phyloP scores from a whole-genome alignment of 176 grass and related monocot genomes.

The Carex parvula region DNA sequence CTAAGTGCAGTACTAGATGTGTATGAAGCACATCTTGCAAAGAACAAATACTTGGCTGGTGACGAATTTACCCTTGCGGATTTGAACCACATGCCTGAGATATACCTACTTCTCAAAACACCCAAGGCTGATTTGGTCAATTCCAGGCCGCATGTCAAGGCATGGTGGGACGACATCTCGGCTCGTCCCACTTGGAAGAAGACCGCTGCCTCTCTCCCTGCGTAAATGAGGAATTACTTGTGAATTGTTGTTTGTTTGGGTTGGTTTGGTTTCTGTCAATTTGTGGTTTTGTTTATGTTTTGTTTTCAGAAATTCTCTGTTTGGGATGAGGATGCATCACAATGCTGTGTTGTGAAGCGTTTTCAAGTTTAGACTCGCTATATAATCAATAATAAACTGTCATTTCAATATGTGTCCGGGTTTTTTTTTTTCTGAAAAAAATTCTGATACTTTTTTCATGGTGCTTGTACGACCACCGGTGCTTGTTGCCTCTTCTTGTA shows the following conservation, averaged over 20 bases:
- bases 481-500: too few relatives aligned
- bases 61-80: slow-evolving; percentile 66
- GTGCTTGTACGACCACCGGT: too few relatives aligned
- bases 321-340: neutral
- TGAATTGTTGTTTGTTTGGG: neutral
- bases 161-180: slow-evolving; percentile 70
- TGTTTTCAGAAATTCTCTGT: neutral
- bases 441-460: too few relatives aligned
- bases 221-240: neutral
- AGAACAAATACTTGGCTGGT: slow-evolving; percentile 66
- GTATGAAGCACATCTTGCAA: slow-evolving; percentile 57
- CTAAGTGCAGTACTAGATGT: slow-evolving; percentile 65
- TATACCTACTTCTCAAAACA: slow-evolving; percentile 30
- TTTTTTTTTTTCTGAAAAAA: too few relatives aligned
- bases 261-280: neutral
- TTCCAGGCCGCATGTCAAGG: slow-evolving; percentile 52
- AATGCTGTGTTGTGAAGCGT: neutral
- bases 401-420: too few relatives aligned
- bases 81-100: slow-evolving; percentile 58
- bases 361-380: neutral
- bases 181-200: slow-evolving; percentile 51
- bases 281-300: neutral
- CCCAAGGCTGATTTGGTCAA: slow-evolving; percentile 50
- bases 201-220: slow-evolving; percentile 40
- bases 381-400: neutral